phyloP scores from a whole-genome alignment of 176 grass and related monocot species.

The Pharus latifolius region DNA sequence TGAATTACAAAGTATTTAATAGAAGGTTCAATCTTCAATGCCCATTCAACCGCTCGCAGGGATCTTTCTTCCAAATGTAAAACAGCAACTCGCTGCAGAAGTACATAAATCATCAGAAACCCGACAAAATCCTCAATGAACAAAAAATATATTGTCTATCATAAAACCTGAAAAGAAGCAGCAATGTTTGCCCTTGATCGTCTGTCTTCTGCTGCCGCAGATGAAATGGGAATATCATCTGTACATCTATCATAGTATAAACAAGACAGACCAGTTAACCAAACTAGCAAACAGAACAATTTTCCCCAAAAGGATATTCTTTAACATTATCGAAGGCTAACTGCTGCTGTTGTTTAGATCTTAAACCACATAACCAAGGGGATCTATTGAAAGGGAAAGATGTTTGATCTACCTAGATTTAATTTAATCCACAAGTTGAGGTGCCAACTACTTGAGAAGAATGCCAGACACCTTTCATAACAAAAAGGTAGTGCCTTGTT shows the following conservation, averaged over 20 bases:
- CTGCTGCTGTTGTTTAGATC: background rate
- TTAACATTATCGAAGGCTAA: background rate
- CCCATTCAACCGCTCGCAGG: conserved; percentile 93
- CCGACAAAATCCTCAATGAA: background rate
- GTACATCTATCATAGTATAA: conserved; percentile 29
- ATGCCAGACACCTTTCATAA: background rate
- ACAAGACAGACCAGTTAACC: conserved; percentile 7
- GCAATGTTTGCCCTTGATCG: conserved; percentile 71
- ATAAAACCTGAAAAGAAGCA: conserved; percentile 90
- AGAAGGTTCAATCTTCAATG: conserved; percentile 84
- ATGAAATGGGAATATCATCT: conserved; percentile 51
- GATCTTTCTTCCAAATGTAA: conserved; percentile 98
- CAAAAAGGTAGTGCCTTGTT: background rate
- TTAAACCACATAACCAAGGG: background rate
- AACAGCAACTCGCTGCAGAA: conserved; percentile 71
- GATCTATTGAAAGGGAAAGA: background rate
- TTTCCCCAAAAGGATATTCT: background rate
- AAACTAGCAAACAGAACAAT: conserved; percentile 6
- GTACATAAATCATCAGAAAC: conserved; percentile 10
- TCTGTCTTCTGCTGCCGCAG: conserved; percentile 54
- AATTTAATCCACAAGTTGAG: background rate
- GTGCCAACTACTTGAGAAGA: background rate
- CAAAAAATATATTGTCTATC: background rate
- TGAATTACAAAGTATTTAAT: conserved; percentile 81
- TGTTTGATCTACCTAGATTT: background rate